These are phyloP conservation scores for Xylaria telfairii DNA, from an alignment of 495 filamentous ascomycete genomes.

Conservation along the genomic window DNA sequence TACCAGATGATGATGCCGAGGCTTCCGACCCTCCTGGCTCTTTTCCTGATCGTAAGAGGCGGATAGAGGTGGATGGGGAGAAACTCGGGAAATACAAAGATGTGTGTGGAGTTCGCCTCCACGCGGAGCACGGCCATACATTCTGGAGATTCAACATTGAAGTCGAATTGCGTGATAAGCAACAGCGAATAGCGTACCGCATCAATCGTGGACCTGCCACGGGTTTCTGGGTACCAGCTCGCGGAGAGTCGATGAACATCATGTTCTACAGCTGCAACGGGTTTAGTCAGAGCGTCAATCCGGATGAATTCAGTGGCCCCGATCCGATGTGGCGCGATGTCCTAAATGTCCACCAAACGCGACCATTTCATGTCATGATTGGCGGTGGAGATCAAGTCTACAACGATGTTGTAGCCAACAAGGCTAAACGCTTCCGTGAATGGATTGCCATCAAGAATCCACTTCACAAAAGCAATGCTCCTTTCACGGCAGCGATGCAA, in stretches of 20 bases:
- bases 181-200: conserved; percentile 89
- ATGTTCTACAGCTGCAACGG: conserved; percentile 99
- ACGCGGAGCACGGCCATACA: conserved; percentile 84
- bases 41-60: conserved; percentile 54
- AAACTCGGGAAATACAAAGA: conserved; percentile 77
- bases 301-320: conserved; percentile 81
- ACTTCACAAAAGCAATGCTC: conserved; percentile 73
- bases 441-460: conserved; percentile 86
- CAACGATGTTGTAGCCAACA: conserved; percentile 79
- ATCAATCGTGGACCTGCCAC: conserved; percentile 91
- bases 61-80: conserved; percentile 69
- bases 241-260: conserved; percentile 90
- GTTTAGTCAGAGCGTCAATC: conserved; percentile 80
- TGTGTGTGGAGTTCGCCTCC: conserved; percentile 78
- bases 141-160: conserved; percentile 98
- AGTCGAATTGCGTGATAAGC: conserved; percentile 76
- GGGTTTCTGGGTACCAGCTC: conserved; percentile 93
- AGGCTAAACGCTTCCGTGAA: conserved; percentile 75
- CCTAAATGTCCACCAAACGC: conserved; percentile 87
- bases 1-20: conserved; percentile 44
- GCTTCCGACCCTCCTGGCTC: conserved; percentile 48
- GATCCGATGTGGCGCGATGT: conserved; percentile 98
- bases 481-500: conserved; percentile 78
- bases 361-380: conserved; percentile 97
- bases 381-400: conserved; percentile 98